Evolutionary conservation across 225 moss, liverwort and hornwort genomes (phyloP).

Genomic region (Polytrichum formosum): DNA sequence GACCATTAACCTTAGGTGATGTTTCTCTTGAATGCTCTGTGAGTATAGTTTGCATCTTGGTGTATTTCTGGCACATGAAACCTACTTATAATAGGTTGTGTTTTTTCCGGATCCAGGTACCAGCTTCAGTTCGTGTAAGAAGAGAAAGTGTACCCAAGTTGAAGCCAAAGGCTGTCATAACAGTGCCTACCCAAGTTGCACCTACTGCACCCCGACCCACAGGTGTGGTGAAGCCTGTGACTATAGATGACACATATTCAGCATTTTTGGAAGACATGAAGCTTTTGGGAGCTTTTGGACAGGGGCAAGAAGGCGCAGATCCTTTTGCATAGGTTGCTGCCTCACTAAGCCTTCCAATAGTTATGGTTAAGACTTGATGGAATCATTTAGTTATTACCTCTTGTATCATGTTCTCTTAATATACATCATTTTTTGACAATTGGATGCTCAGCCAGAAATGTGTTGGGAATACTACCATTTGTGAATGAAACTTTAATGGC

Average conservation of each 20-base stretch:
- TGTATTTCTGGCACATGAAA: too few relatives aligned
- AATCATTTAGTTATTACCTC: too few relatives aligned
- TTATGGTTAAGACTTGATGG: too few relatives aligned
- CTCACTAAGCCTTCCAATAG: constrained; percentile 2
- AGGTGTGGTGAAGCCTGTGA: constrained; percentile 63
- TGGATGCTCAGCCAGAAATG: too few relatives aligned
- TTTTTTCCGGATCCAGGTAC: constrained; percentile 55
- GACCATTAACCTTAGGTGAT: too few relatives aligned
- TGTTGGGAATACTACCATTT: too few relatives aligned
- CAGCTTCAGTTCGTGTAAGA: constrained; percentile 95
- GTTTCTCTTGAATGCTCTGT: too few relatives aligned
- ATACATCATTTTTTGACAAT: too few relatives aligned
- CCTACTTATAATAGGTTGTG: neutral
- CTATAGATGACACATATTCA: constrained; percentile 92
- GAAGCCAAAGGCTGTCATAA: constrained; percentile 65
- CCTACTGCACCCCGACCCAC: constrained; percentile 24
- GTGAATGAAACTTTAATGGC: too few relatives aligned
- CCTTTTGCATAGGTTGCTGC: constrained; percentile 15
- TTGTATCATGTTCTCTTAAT: too few relatives aligned
- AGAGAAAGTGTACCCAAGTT: constrained; percentile 75
- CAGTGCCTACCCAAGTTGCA: constrained; percentile 24
- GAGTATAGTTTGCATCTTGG: too few relatives aligned
- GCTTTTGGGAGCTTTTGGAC: constrained; percentile 92
- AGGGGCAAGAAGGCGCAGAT: constrained; percentile 61
- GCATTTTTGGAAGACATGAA: constrained; percentile 99